Percentiles rank a stretch among this genome's conserved stretches.
Evolutionary conservation across 768 basidiomycete species (phyloP).

Genomic region (Clitopilus hobsonii): DNA sequence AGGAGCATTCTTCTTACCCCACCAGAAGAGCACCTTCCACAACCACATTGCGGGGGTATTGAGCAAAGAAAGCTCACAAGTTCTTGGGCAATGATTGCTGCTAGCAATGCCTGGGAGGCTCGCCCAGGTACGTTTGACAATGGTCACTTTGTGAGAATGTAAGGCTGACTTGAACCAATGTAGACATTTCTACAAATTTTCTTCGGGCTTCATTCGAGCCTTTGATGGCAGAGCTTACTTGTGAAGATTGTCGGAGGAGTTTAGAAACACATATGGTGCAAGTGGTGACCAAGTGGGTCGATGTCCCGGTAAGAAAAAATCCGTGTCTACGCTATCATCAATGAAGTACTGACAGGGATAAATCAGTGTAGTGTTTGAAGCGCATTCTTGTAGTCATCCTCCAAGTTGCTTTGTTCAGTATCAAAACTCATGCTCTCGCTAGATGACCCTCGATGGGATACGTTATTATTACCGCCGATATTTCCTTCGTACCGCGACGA

Average conservation of each 20-base stretch:
- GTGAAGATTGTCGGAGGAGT: background rate
- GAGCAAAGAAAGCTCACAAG: slow-evolving; percentile 17
- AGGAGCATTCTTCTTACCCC: slow-evolving; percentile 38
- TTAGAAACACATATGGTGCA: background rate
- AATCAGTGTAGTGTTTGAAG: background rate
- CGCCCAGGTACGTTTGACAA: slow-evolving; percentile 14
- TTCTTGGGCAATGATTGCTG: slow-evolving; percentile 24
- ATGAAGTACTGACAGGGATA: background rate
- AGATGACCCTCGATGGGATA: no score
- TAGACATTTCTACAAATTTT: background rate
- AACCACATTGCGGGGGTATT: slow-evolving; percentile 6
- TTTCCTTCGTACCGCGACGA: no score
- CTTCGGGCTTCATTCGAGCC: background rate
- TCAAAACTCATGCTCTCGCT: no score
- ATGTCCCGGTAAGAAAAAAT: background rate
- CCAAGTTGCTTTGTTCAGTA: no score
- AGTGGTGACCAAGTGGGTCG: background rate
- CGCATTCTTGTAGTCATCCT: no score
- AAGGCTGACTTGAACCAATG: background rate
- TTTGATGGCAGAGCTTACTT: background rate
- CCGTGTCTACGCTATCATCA: background rate
- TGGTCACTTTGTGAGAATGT: no score
- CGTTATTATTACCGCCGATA: no score
- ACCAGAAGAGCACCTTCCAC: slow-evolving; percentile 12
- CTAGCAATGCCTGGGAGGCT: slow-evolving; percentile 22